A percentile compares a stretch with the other conserved stretches of the same genome.
Conservation (phyloP, 2,329 filamentous ascomycete species). For the Rutstroemia sp. region DNA sequence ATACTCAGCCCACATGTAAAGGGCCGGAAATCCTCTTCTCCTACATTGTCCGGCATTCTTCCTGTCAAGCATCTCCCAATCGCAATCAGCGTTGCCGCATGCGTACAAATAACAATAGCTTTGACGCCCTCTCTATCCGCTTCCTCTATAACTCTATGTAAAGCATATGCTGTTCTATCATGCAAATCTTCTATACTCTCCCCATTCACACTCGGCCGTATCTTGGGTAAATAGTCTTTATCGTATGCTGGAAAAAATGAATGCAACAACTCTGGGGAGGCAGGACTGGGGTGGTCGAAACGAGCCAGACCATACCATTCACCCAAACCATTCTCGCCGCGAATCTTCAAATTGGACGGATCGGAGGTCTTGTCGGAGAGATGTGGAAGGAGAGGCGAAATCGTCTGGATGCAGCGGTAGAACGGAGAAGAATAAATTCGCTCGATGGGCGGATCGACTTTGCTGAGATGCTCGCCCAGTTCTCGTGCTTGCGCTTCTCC, state of each 20-base stretch:
- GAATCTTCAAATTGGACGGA: conserved; percentile 34
- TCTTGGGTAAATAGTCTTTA: conserved; percentile 55
- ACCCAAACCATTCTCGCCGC: conserved; percentile 53
- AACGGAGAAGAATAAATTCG: conserved; percentile 79
- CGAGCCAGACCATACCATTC: conserved; percentile 90
- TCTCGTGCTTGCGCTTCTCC: conserved; percentile 79
- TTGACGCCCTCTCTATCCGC: conserved; percentile 65
- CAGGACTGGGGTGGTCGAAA: conserved; percentile 79
- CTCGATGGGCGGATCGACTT: conserved; percentile 59
- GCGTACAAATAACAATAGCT: conserved; percentile 74
- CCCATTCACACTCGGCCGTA: conserved; percentile 64
- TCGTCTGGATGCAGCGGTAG: conserved; percentile 81
- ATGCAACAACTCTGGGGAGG: conserved; percentile 53
- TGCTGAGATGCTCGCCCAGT: conserved; percentile 58
- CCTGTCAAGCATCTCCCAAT: conserved; percentile 79
- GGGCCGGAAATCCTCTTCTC: conserved; percentile 73
- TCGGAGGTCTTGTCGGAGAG: conserved; percentile 28
- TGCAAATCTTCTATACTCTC: conserved; percentile 78
- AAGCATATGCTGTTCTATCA: conserved; percentile 63
- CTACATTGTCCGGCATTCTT: conserved; percentile 60
- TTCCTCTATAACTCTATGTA: conserved; percentile 62
- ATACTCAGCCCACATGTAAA: conserved; percentile 77
- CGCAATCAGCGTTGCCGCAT: conserved; percentile 85
- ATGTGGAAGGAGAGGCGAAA: conserved; percentile 57
- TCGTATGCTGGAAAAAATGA: conserved; percentile 55